Evolutionary conservation across 257 asterid species (phyloP).

Genomic region (Solanum bukasovii): DNA sequence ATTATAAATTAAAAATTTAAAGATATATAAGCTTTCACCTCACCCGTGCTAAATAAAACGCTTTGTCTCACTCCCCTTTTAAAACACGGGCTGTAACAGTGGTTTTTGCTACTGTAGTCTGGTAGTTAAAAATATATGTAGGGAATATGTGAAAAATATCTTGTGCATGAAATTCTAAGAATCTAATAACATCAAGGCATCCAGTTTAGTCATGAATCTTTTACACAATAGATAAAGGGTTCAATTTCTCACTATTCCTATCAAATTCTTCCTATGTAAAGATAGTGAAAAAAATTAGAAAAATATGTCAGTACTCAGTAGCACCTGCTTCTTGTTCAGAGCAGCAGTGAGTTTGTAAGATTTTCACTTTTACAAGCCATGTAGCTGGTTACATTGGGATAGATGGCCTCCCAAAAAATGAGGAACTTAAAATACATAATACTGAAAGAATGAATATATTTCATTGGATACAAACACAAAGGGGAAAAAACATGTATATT

Average conservation of each 20-base stretch:
- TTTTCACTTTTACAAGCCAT: background rate
- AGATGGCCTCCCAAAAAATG: background rate
- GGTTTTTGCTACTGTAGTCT: no score
- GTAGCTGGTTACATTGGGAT: background rate
- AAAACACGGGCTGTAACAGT: no score
- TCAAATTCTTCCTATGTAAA: background rate
- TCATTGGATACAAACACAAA: background rate
- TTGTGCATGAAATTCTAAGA: background rate
- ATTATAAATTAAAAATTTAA: no score
- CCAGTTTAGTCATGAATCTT: background rate
- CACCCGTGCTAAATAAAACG: no score
- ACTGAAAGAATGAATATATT: background rate
- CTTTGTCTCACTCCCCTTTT: no score
- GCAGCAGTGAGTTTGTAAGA: background rate
- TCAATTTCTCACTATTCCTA: background rate
- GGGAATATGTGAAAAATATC: no score
- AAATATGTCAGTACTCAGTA: background rate
- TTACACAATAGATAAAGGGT: background rate
- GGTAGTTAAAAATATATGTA: no score
- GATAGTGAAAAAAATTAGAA: background rate
- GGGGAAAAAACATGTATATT: background rate
- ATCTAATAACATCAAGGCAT: background rate
- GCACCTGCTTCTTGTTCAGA: background rate
- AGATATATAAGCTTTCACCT: background rate
- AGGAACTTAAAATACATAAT: background rate